Evolutionary conservation across 305 asterid genomes (phyloP), one percentile per base, ranked within the genome.

Genomic region (Fraxinus greggii): DNA sequence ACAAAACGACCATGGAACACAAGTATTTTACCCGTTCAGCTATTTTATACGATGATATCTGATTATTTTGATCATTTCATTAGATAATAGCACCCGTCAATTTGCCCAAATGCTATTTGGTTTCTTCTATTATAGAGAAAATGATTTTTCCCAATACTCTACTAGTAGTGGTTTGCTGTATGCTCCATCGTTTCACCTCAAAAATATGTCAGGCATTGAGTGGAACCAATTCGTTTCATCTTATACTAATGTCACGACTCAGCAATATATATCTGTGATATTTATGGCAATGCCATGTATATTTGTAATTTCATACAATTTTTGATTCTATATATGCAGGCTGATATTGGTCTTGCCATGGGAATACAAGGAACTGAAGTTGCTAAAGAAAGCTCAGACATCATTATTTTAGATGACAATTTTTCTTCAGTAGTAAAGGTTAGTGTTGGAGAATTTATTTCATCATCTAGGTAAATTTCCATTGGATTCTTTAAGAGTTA

Each of bases 291-390:
- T 70, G 75, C 70, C 26, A 28, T 75, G 72, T 59, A 45, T 75
- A 56, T 67, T 72, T 69, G 59, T 51, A 42, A 65, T 24, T 65
- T 78, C 75, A 72, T 75, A 67, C 54, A 79, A 19, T 59, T 81
- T 63, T 76, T 19, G 23, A 17, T 79, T 85, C 48, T 70, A 78
- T 24, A 75, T 81, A 24, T 77, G 76, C 88, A 94, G 98, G 98
- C 98, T 48, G 98, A 95, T 84, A 95, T 95, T 81, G 98, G 98
- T 59, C 97, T 95, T 84, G 86, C 98, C 78, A 95, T 95, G 98
- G 98, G 98, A 76, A 95, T 95, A 81, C 96, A 92, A 91, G 98
- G 98, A 87, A 95, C 98, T 81, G 98, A 95, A 90, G 98, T 95
- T 77, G 98, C 98, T 74, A 95, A 95, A 88, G 98, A 95, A 87